Base-by-base conservation (phyloP, 768 basidiomycete genomes). In the Rhizopogon vulgaris region DNA sequence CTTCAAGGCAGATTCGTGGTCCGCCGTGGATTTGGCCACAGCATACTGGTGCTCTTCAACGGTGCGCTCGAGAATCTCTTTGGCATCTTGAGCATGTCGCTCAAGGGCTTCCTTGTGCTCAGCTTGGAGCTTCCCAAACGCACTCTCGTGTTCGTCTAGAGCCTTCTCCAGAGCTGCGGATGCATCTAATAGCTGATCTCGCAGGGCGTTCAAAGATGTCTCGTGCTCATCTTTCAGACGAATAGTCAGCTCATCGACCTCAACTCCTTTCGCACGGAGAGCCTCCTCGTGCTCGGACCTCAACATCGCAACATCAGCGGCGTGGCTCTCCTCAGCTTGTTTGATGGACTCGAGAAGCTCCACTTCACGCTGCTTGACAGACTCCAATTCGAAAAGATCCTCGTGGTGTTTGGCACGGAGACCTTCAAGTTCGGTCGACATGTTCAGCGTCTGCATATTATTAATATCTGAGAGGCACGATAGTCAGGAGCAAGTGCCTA, bases 371-470 rank as follows among this genome's bases (percentile, higher is more conserved):
- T 74, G 63, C 60, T 78, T 74, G 40, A 83, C 72, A 43, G 76
- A 72, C 56, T 86, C 80, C 10, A 91, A 65, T 37, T 71, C 69
- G 11, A 59, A 61, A 7, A 85, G 63, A 46, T 79, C 73, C 11
- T 80, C 74, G 48, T 76, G 67, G 59, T 86, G 82, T 60, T 82
- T 80, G 49, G 72, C 69, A 48, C 82, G 84, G 22, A 94, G 73
- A 25, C 78, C 82, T 57, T 90, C 90, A 36, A 94, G 78, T 60
- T 92, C 94, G 52, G 77, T 83, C 8, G 91, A 90, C 84, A 95
- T 90, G 63, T 95, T 95, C 48, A 85, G 64, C 10, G 87, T 77
- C 90, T 93, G 53, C 15, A 52, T 43, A 52, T 7, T 22, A 11
- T 38, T 14, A 17, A 30, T 9, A 51, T 12, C 10, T 41, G 4